Evolutionary conservation across 495 filamentous ascomycete species (phyloP).

Genomic region (Aspergillus campestris): DNA sequence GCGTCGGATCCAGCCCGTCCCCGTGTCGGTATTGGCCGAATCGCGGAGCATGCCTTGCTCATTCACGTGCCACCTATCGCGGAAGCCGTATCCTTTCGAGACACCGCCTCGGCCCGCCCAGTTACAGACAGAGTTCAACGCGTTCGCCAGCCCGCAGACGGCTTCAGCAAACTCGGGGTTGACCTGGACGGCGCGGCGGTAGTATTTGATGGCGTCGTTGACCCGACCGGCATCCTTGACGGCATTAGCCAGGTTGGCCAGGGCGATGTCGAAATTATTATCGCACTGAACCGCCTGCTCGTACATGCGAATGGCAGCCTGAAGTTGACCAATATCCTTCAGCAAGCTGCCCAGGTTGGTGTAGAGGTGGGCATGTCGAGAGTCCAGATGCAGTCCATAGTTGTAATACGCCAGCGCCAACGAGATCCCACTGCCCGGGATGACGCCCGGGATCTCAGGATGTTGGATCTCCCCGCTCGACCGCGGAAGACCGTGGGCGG

Average conservation of each 20-base stretch:
- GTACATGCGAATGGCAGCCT: conserved; percentile 93
- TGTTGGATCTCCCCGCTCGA: conserved; percentile 29
- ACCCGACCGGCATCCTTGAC: conserved; percentile 95
- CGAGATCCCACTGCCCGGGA: conserved; percentile 78
- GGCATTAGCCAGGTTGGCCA: conserved; percentile 95
- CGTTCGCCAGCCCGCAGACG: conserved; percentile 92
- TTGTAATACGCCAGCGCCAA: conserved; percentile 92
- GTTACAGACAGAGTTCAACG: conserved; percentile 92
- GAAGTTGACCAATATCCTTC: conserved; percentile 92
- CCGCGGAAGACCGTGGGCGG: conserved; percentile 28
- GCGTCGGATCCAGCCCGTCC: conserved; percentile 82
- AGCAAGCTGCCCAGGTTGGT: conserved; percentile 93
- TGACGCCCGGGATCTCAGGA: conserved; percentile 65
- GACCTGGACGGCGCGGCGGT: conserved; percentile 77
- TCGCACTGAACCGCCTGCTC: conserved; percentile 90
- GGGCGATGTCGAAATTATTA: conserved; percentile 86
- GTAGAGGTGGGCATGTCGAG: conserved; percentile 92
- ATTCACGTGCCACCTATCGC: conserved; percentile 93
- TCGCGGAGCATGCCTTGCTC: conserved; percentile 79
- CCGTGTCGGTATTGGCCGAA: conserved; percentile 46
- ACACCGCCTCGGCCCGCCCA: conserved; percentile 90
- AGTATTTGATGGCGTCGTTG: conserved; percentile 86
- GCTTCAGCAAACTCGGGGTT: conserved; percentile 97
- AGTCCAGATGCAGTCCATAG: conserved; percentile 77
- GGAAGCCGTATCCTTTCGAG: conserved; percentile 55